A percentile compares a stretch with the other conserved stretches of the same genome.
Evolutionary conservation across 208 protist species (phyloP).

Genomic region (Trypanosoma melophagium): DNA sequence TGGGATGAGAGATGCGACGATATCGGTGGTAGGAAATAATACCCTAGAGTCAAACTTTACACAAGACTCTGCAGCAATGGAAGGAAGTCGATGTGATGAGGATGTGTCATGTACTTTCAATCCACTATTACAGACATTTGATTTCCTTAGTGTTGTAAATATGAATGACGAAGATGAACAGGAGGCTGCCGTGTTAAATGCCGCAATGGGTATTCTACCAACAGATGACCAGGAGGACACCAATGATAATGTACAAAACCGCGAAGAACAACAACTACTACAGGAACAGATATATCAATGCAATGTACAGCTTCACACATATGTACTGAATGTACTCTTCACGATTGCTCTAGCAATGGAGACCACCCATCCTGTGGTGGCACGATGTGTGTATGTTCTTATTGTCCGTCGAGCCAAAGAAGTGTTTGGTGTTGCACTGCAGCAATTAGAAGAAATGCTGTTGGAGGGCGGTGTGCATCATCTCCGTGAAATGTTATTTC

Average conservation of each 20-base stretch:
- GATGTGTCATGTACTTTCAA: conserved; percentile 13
- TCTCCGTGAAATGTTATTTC: conserved; percentile 45
- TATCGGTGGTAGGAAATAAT: too few species aligned
- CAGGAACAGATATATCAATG: conserved; percentile 28
- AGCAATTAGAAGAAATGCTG: conserved; percentile 31
- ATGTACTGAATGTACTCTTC: conserved; percentile 54
- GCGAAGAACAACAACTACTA: conserved; percentile 21
- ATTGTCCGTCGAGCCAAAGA: conserved; percentile 30
- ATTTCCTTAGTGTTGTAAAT: conserved; percentile 8
- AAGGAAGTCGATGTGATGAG: not conserved
- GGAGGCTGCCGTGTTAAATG: conserved; percentile 15
- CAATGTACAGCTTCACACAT: conserved; percentile 46
- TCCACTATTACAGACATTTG: conserved; percentile 19
- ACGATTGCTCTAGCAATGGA: conserved; percentile 58
- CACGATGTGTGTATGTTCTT: conserved; percentile 40
- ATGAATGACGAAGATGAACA: conserved; percentile 2
- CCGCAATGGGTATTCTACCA: conserved; percentile 30
- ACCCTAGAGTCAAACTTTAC: too few species aligned
- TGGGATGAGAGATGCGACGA: too few species aligned
- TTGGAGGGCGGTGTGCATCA: conserved; percentile 27
- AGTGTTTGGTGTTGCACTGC: conserved; percentile 33
- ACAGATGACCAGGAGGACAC: conserved; percentile 26
- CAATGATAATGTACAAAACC: not conserved
- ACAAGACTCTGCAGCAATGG: too few species aligned
- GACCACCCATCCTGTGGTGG: conserved; percentile 38